Base-by-base conservation (phyloP, 345 rosid genomes). In the Salix purpurea region DNA sequence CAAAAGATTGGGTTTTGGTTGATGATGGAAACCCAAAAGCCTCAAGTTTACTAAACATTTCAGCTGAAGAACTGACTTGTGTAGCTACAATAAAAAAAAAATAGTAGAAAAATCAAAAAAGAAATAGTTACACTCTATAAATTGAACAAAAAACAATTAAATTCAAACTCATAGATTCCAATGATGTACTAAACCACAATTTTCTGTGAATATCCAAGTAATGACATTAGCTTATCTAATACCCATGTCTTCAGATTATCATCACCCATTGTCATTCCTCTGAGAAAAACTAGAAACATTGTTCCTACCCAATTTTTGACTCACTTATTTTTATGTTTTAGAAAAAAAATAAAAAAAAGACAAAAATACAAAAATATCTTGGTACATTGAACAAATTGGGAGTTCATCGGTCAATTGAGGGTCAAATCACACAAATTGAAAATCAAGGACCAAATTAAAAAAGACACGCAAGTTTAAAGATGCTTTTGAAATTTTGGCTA, bases 141-240 rank as follows among this genome's bases (percentile, higher is more conserved):
- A 24, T 21, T 3, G 9, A 10, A 36, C n/a, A 42, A 69, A 70
- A 13, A 18, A 39, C 3, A 10, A 39, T 4, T 39, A 39, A 39
- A 39, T 39, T 39, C 42, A 15, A 58, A 81, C 87, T 60, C 50
- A 93, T 97, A 83, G 72, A 91, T 60, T 80, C 88, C 92, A 64
- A 93, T 93, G 16, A 92, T 69, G 75, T 90, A 96, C 73, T 91
- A 90, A 42, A 92, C 94, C 69, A 93, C 84, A 0, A 91, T 83
- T n/a, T 85, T 67, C 76, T 91, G 88, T 5, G 99, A 93, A 79
- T 85, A 93, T 16, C 96, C 99, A 23, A 93, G 85, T 16, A 96
- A 70, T n/a, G 88, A 78, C 79, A 93, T 90, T 78, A 96, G 80
- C 84, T 83, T 91, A 58, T 96, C 97, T 2, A 97, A 96, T 11